These are phyloP conservation scores for Theobroma grandiflorum DNA, from an alignment of 441 rosid genomes.

Conservation along the genomic window DNA sequence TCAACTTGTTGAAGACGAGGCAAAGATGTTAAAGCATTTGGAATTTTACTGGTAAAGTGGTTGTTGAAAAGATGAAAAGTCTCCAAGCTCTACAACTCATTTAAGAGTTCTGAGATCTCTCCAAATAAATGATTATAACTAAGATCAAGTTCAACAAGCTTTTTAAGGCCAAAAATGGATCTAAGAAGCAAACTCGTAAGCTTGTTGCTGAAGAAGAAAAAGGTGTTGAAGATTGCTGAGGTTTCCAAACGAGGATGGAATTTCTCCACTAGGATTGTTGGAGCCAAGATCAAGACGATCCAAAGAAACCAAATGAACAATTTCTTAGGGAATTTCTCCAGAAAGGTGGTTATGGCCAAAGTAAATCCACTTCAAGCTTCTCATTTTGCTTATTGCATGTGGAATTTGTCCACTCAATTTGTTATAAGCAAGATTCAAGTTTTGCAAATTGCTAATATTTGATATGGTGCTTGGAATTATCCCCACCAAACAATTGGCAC, in stretches of 20 bases:
- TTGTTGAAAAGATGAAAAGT: conserved; percentile 89
- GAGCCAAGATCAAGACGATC: conserved; percentile 85
- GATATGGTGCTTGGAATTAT: conserved; percentile 54
- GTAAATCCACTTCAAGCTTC: conserved; percentile 79
- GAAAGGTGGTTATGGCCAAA: conserved; percentile 84
- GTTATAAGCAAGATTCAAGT: conserved; percentile 82
- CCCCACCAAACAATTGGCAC: conserved; percentile 75
- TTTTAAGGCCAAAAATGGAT: no score
- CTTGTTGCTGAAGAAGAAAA: conserved; percentile 42
- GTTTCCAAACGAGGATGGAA: conserved; percentile 71
- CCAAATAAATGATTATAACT: conserved; percentile 53
- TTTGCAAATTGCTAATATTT: conserved; percentile 53
- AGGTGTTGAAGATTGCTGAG: conserved; percentile 62
- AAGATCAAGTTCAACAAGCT: no score
- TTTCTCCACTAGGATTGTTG: conserved; percentile 75
- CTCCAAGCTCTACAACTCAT: conserved; percentile 61
- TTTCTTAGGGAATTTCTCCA: conserved; percentile 67
- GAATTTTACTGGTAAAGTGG: conserved; percentile 66
- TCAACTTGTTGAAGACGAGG: no score
- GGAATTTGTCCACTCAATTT: conserved; percentile 70
- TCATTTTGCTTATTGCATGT: conserved; percentile 49
- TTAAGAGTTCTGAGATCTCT: conserved; percentile 64
- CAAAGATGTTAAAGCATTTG: conserved; percentile 7
- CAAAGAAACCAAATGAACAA: conserved; percentile 58
- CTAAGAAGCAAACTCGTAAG: no score